Conservation (phyloP, 768 basidiomycete species). For the Dentipellis sp. region DNA sequence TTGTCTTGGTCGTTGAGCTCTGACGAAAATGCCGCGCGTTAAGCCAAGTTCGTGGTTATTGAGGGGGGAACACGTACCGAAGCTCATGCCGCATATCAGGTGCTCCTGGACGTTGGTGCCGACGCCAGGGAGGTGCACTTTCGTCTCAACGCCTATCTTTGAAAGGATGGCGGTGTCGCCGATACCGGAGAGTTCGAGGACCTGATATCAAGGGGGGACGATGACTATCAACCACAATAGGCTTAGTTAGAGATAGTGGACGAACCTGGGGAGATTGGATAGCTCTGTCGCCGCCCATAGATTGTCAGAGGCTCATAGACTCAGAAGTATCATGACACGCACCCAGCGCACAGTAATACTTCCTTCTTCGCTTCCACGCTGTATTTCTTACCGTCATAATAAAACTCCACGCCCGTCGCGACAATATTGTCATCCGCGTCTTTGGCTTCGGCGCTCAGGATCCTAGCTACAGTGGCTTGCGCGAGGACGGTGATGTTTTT, state of each 20-base stretch:
- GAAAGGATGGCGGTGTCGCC: conserved; percentile 24
- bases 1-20: neutral
- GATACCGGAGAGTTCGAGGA: conserved; percentile 35
- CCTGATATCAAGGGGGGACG: conserved; percentile 13
- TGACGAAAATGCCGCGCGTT: neutral
- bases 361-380: conserved; percentile 28
- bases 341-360: conserved; percentile 36
- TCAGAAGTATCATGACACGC: neutral
- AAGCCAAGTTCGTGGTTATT: neutral
- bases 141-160: conserved; percentile 19
- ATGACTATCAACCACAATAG: neutral
- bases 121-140: conserved; percentile 31
- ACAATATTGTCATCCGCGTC: conserved; percentile 6
- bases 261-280: neutral
- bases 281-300: neutral
- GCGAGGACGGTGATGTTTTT: conserved; percentile 9
- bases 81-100: neutral
- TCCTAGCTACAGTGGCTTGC: conserved; percentile 9
- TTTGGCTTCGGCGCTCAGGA: conserved; percentile 10
- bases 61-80: neutral
- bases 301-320: neutral
- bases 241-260: neutral
- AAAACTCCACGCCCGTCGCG: conserved; percentile 29
- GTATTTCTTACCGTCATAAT: conserved; percentile 17
- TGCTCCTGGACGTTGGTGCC: conserved; percentile 17